phyloP scores from a whole-genome alignment of 805 yeast species.

The Grigorovia jiainica region DNA sequence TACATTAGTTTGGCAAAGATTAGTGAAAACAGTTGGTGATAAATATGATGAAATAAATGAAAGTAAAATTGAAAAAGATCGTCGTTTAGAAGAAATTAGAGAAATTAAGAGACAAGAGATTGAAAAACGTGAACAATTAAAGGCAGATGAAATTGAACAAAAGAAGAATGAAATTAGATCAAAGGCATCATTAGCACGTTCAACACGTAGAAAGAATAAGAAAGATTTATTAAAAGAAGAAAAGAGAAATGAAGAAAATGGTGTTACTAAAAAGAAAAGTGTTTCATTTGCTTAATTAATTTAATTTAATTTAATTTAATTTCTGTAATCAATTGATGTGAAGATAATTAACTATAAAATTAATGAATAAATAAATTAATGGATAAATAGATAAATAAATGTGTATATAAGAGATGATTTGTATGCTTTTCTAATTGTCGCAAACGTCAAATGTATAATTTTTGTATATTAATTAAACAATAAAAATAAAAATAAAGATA shows the following conservation, averaged over 20 bases:
- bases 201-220: conserved; percentile 51
- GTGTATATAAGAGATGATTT: too few relatives aligned
- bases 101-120: conserved; percentile 80
- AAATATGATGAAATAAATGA: conserved; percentile 69
- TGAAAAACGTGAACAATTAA: conserved; percentile 69
- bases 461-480: too few relatives aligned
- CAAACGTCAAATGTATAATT: too few relatives aligned
- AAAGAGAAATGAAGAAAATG: conserved; percentile 1
- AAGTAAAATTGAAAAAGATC: conserved; percentile 82
- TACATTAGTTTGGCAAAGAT: conserved; percentile 48
- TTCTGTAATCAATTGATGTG: too few relatives aligned
- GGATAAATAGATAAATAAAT: too few relatives aligned
- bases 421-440: too few relatives aligned
- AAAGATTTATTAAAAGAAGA: conserved; percentile 12
- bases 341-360: too few relatives aligned
- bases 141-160: conserved; percentile 57
- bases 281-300: conserved; percentile 34
- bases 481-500: too few relatives aligned
- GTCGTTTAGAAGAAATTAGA: conserved; percentile 81
- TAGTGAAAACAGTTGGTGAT: conserved; percentile 75
- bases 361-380: too few relatives aligned
- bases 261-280: conserved; percentile 26
- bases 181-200: conserved; percentile 63
- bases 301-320: too few relatives aligned
- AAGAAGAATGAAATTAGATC: conserved; percentile 70